phyloP scores from a whole-genome alignment of 2,329 filamentous ascomycete genomes.

The Cryphonectria radicalis region DNA sequence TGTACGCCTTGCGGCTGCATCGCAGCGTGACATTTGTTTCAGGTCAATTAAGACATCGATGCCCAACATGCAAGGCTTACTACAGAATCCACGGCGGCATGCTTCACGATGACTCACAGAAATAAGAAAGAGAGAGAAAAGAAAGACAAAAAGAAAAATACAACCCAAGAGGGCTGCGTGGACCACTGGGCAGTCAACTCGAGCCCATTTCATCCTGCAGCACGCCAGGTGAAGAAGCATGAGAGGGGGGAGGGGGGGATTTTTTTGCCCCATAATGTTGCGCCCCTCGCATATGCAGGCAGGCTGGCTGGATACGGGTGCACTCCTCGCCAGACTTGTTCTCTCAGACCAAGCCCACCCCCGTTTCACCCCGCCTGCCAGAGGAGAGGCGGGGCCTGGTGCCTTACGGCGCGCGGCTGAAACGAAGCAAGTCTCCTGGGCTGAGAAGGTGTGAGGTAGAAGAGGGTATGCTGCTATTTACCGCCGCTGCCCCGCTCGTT shows the following conservation, averaged over 20 bases:
- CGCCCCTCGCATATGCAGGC: slow-evolving; percentile 4
- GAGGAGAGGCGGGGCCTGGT: background rate
- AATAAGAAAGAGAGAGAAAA: background rate
- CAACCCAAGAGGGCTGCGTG: background rate
- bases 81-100: background rate
- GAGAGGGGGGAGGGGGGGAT: background rate
- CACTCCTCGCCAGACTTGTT: background rate
- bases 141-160: background rate
- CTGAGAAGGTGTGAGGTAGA: background rate
- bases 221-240: background rate
- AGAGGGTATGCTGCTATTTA: background rate
- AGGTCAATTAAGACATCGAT: background rate
- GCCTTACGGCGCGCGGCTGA: background rate
- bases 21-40: slow-evolving; percentile 12
- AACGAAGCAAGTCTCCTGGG: background rate
- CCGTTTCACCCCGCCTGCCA: background rate
- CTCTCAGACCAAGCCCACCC: background rate
- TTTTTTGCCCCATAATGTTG: background rate
- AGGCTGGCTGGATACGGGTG: background rate
- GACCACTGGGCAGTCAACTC: background rate
- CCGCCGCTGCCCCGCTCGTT: background rate
- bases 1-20: background rate
- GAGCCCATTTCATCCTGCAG: background rate
- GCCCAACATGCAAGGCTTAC: slow-evolving; percentile 13
- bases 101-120: slow-evolving; percentile 10